Base-by-base conservation (phyloP, 345 rosid genomes). In the Conringia planisiliqua region DNA sequence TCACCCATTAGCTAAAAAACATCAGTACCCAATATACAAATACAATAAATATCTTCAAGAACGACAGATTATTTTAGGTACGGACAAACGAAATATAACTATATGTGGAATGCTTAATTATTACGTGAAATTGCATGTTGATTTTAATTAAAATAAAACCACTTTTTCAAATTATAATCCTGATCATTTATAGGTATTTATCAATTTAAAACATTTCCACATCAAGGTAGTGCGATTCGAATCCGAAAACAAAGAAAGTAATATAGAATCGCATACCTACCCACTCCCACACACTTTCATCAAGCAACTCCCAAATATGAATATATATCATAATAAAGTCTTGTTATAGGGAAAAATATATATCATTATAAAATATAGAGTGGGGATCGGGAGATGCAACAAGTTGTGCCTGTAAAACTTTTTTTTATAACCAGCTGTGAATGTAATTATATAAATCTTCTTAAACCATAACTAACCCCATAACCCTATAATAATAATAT, bases 261-360 rank as follows among this genome's bases (percentile, higher is more conserved):
- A 36, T 11, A 39, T 30, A 68, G 74, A 68, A 76, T 76, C 79
- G 29, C 55, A 72, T 77, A 48, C 81, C 81, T 77, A 66, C 74
- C 77, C 81, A 78, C 77, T 78, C 48, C 7, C 57, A 40, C 42
- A 71, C 68, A 50, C 72, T 65, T 71, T 71, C 62, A 39, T 59
- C 58, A 71, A 77, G 5, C 22, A 57, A 64, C 27, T 38, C 46
- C 14, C 5, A 36, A 29, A 52, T 9, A 58, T 6, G 17, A 43
- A 30, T 42, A 32, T 69, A 71, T 38, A 36, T 26, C 17, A 64
- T 18, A 16, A 11, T 44, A 33, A 54, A 44, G 10, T 40, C 6
- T 27, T 51, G 24, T 3, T 38, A 40, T 18, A 54, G 6, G 14
- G 20, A 62, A 62, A 51, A 12, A 11, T 46, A 39, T 73, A 16